Evolutionary conservation across 495 filamentous ascomycete genomes (phyloP).

Genomic region (Tirmania nivea): DNA sequence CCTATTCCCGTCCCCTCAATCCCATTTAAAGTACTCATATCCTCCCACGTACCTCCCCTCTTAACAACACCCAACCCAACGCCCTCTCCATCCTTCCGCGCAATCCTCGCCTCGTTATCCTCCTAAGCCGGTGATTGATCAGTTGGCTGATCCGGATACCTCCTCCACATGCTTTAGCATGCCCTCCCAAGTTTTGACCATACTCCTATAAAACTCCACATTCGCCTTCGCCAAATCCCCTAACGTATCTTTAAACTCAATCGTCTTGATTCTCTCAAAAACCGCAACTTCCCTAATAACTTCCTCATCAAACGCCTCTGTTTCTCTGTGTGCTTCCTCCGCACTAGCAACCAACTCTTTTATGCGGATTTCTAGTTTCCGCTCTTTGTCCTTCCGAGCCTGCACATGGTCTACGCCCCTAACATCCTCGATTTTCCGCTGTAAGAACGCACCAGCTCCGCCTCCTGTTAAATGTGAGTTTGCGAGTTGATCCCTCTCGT

Average conservation of each 20-base stretch:
- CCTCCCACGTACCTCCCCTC: no score
- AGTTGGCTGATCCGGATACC: slow-evolving; percentile 21
- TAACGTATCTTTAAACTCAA: slow-evolving; percentile 75
- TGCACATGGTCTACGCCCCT: slow-evolving; percentile 93
- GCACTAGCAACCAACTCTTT: slow-evolving; percentile 74
- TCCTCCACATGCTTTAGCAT: slow-evolving; percentile 78
- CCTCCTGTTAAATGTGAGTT: slow-evolving; percentile 33
- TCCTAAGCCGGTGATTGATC: not conserved
- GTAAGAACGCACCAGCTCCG: slow-evolving; percentile 66
- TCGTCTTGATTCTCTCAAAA: slow-evolving; percentile 87
- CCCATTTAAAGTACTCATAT: no score
- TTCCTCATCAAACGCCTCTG: slow-evolving; percentile 81
- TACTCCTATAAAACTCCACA: slow-evolving; percentile 62
- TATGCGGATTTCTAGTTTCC: slow-evolving; percentile 79
- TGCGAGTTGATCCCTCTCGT: slow-evolving; percentile 72
- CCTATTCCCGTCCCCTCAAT: no score
- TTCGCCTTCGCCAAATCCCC: slow-evolving; percentile 66
- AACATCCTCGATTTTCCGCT: slow-evolving; percentile 89
- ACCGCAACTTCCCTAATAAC: slow-evolving; percentile 77
- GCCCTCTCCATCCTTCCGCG: no score
- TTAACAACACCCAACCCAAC: no score
- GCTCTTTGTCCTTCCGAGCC: slow-evolving; percentile 56
- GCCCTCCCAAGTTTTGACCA: slow-evolving; percentile 67
- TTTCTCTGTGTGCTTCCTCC: slow-evolving; percentile 59
- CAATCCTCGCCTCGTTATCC: not conserved